Evolutionary conservation across 139 green algal genomes (phyloP).

Genomic region (Diplosphaera chodatii): DNA sequence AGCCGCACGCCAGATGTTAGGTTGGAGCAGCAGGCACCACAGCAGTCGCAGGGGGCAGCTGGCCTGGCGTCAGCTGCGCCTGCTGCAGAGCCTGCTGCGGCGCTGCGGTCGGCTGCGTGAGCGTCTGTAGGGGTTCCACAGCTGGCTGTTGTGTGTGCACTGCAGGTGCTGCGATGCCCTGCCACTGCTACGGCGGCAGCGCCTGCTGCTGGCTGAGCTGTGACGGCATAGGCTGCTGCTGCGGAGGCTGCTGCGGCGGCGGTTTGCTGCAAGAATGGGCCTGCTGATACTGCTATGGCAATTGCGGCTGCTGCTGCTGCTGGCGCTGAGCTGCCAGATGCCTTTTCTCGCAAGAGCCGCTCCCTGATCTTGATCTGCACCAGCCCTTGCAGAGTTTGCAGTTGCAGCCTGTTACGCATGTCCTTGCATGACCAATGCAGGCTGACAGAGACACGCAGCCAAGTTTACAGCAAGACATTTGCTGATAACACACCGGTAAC

Average conservation of each 20-base stretch:
- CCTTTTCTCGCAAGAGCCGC: background rate
- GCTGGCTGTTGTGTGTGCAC: too few relatives aligned
- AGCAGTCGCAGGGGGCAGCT: too few relatives aligned
- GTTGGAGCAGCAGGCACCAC: too few relatives aligned
- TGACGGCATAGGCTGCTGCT: background rate
- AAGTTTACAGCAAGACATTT: too few relatives aligned
- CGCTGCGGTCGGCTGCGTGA: background rate
- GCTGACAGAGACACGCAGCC: too few relatives aligned
- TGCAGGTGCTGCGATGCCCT: too few relatives aligned
- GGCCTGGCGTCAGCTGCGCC: too few relatives aligned
- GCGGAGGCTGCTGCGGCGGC: background rate
- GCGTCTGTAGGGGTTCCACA: background rate
- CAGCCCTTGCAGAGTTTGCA: too few relatives aligned
- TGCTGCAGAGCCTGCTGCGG: too few relatives aligned
- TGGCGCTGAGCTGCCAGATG: background rate
- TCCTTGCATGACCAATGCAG: too few relatives aligned
- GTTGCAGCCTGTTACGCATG: too few relatives aligned
- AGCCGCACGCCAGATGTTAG: constrained; percentile 36
- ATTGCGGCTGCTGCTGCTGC: background rate
- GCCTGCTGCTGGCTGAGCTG: background rate
- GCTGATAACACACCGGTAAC: too few relatives aligned
- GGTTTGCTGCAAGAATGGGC: background rate
- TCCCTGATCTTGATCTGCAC: background rate
- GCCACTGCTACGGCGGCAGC: background rate
- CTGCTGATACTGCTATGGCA: background rate